phyloP scores from a whole-genome alignment of 202 grass and related monocot genomes.

The Setaria italica region DNA sequence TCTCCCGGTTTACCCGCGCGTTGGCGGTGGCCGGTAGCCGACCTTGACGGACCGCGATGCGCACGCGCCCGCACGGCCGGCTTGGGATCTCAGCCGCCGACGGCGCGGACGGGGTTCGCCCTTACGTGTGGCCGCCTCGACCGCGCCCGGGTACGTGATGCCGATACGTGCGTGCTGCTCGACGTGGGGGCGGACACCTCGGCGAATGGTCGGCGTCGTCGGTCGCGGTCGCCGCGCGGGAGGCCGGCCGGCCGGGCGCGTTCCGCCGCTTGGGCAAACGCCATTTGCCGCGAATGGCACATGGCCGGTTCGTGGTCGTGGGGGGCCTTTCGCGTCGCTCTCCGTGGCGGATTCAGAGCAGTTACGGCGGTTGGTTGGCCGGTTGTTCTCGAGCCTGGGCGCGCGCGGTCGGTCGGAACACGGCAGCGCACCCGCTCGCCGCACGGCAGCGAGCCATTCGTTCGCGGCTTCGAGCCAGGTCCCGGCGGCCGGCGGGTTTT shows the following conservation, averaged over 20 bases:
- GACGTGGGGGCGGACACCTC: background rate
- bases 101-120: background rate
- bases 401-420: background rate
- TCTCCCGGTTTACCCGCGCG: background rate
- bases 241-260: background rate
- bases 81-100: too few species aligned
- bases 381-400: background rate
- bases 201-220: conserved; percentile 12
- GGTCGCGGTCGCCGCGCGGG: conserved; percentile 1
- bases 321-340: background rate
- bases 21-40: background rate
- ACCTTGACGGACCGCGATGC: background rate
- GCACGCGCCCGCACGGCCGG: background rate
- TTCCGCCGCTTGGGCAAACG: background rate
- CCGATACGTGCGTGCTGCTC: background rate
- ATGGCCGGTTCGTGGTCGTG: background rate
- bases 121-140: background rate
- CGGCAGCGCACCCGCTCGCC: background rate
- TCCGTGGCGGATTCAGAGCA: background rate
- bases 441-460: conserved; percentile 4
- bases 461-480: too few species aligned
- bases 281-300: background rate
- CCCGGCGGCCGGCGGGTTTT: background rate
- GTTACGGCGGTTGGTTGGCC: conserved; percentile 3
- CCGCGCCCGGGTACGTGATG: background rate